Percentiles rank a stretch among this genome's conserved stretches.
Conservation (phyloP, 192 early-diverging fungal genomes). For the Podila epigama region DNA sequence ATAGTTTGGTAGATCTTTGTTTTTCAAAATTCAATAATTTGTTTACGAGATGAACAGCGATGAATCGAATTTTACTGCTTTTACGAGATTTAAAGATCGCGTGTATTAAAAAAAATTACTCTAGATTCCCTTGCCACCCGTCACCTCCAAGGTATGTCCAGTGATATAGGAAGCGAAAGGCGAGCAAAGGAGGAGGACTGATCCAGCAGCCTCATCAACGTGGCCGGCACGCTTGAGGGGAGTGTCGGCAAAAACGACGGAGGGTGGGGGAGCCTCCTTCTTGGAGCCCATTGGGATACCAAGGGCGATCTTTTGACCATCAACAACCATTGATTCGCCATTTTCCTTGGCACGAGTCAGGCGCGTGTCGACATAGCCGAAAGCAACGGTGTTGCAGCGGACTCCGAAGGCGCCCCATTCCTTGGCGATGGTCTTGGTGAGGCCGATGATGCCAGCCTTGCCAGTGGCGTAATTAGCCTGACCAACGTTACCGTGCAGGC, state of each 20-base stretch:
- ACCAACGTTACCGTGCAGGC: constrained; percentile 88
- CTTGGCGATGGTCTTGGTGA: constrained; percentile 89
- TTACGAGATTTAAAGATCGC: no score
- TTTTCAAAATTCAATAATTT: no score
- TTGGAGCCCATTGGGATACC: constrained; percentile 59
- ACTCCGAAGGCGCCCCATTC: constrained; percentile 68
- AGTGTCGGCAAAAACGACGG: constrained; percentile 52
- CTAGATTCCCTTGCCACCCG: constrained; percentile 66
- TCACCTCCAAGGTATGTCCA: constrained; percentile 64
- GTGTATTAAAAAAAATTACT: no score
- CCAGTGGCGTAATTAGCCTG: constrained; percentile 95
- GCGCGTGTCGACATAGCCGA: constrained; percentile 66
- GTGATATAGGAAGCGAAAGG: constrained; percentile 62
- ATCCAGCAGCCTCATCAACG: constrained; percentile 65
- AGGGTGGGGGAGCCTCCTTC: constrained; percentile 27
- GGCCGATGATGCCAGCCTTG: constrained; percentile 89
- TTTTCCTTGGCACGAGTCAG: constrained; percentile 67
- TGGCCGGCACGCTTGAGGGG: constrained; percentile 60
- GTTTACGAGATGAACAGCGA: no score
- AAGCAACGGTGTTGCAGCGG: constrained; percentile 66
- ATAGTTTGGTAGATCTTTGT: no score
- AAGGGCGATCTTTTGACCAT: constrained; percentile 63
- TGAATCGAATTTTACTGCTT: no score
- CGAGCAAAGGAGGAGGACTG: constrained; percentile 60
- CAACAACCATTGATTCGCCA: constrained; percentile 63